A percentile compares a stretch with the other conserved stretches of the same genome.
Conservation (phyloP, 345 rosid species). For the Erysimum cheiranthoides region DNA sequence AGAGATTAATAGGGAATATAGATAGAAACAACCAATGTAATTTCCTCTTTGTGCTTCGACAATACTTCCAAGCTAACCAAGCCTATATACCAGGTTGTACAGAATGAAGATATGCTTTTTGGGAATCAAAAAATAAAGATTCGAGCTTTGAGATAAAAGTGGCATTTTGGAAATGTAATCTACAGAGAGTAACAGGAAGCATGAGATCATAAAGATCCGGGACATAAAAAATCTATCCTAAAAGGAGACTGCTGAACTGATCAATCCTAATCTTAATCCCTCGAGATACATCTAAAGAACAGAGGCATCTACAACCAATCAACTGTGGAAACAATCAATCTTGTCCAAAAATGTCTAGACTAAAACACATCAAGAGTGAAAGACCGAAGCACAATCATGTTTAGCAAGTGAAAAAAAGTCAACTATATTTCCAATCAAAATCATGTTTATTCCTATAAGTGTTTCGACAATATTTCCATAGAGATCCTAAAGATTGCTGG, state of each 20-base stretch:
- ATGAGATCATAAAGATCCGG: background rate
- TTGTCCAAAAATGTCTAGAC: background rate
- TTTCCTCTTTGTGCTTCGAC: background rate
- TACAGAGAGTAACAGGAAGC: background rate
- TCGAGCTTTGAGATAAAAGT: background rate
- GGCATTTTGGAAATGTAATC: background rate
- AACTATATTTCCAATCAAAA: background rate
- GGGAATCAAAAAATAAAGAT: background rate
- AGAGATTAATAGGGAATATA: too few relatives aligned
- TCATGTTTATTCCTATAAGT: background rate
- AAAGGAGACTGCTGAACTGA: background rate
- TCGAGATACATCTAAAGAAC: background rate
- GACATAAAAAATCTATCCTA: background rate
- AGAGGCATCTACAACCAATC: background rate
- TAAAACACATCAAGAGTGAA: background rate
- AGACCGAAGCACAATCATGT: background rate
- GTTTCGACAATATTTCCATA: background rate
- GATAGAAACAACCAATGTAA: background rate
- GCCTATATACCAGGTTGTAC: background rate
- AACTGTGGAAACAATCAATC: background rate
- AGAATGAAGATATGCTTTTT: background rate
- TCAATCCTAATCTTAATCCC: background rate
- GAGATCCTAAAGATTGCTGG: background rate
- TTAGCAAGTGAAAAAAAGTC: background rate
- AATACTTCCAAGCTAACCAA: background rate